Conservation (phyloP, 2,329 filamentous ascomycete genomes). For the Tolypocladium tropicale region DNA sequence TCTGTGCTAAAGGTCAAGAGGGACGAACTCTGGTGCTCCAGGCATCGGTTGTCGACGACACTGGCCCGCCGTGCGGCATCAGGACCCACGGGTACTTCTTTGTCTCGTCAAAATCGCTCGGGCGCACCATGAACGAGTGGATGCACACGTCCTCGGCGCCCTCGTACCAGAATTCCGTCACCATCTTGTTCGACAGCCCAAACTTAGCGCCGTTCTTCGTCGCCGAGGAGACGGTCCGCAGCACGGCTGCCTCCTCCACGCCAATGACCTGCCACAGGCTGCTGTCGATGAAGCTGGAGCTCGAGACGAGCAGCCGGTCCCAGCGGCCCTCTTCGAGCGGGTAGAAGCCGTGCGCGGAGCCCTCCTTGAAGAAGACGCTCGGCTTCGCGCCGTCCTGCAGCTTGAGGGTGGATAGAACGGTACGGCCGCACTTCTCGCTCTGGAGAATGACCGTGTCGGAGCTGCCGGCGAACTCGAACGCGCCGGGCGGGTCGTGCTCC, state of each 20-base stretch:
- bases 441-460: slow-evolving; percentile 22
- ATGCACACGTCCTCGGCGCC: slow-evolving; percentile 23
- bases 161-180: slow-evolving; percentile 30
- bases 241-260: slow-evolving; percentile 7
- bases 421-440: slow-evolving; percentile 22
- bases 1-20: not conserved
- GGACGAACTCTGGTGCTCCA: slow-evolving; percentile 34
- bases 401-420: slow-evolving; percentile 21
- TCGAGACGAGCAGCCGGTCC: slow-evolving; percentile 23
- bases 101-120: slow-evolving; percentile 23
- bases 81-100: slow-evolving; percentile 27
- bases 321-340: slow-evolving; percentile 14
- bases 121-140: slow-evolving; percentile 29
- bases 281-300: slow-evolving; percentile 25
- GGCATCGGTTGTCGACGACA: slow-evolving; percentile 38
- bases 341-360: slow-evolving; percentile 17
- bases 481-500: slow-evolving; percentile 17
- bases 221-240: slow-evolving; percentile 17
- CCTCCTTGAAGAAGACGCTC: slow-evolving; percentile 11
- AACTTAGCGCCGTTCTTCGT: slow-evolving; percentile 20
- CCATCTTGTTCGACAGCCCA: slow-evolving; percentile 23
- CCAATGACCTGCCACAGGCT: slow-evolving; percentile 26
- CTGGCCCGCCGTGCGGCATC: slow-evolving; percentile 29
- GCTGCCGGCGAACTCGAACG: slow-evolving; percentile 23
- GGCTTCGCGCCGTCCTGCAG: slow-evolving; percentile 18